These are phyloP conservation scores for Penicillium psychrofluorescens DNA, from an alignment of 495 filamentous ascomycete species.

Conservation along the genomic window DNA sequence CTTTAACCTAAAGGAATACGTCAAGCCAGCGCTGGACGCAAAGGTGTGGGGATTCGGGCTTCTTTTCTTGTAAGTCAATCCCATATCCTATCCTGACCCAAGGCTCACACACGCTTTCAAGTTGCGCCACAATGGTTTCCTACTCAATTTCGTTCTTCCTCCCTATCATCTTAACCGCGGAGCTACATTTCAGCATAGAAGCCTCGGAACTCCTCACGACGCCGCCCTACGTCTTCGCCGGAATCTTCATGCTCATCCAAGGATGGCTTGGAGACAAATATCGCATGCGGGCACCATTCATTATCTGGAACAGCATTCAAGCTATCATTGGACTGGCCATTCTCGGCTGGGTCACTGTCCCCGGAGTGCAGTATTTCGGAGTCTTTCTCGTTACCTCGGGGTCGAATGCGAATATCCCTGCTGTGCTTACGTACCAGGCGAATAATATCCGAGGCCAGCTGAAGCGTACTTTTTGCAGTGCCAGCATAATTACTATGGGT, in stretches of 20 bases:
- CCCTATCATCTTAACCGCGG: conserved; percentile 45
- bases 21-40: conserved; percentile 34
- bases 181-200: conserved; percentile 36
- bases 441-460: conserved; percentile 55
- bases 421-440: conserved; percentile 46
- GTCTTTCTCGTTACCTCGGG: conserved; percentile 47
- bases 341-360: conserved; percentile 28
- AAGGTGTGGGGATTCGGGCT: conserved; percentile 51
- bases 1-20: conserved; percentile 36
- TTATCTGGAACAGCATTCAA: conserved; percentile 41
- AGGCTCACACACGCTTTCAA: too few species aligned
- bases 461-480: conserved; percentile 49
- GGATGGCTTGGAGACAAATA: conserved; percentile 45
- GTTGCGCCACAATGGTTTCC: neutral
- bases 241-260: conserved; percentile 40
- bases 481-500: conserved; percentile 36
- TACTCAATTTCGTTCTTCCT: conserved; percentile 57
- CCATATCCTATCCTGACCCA: conserved; percentile 4
- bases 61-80: conserved; percentile 37
- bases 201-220: conserved; percentile 47
- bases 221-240: conserved; percentile 50
- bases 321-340: conserved; percentile 35
- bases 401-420: conserved; percentile 47
- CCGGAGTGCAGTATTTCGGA: conserved; percentile 48
- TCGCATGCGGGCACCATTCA: conserved; percentile 42